phyloP scores from a whole-genome alignment of 1,139 yeast species.

The Kazachstania sp. region DNA sequence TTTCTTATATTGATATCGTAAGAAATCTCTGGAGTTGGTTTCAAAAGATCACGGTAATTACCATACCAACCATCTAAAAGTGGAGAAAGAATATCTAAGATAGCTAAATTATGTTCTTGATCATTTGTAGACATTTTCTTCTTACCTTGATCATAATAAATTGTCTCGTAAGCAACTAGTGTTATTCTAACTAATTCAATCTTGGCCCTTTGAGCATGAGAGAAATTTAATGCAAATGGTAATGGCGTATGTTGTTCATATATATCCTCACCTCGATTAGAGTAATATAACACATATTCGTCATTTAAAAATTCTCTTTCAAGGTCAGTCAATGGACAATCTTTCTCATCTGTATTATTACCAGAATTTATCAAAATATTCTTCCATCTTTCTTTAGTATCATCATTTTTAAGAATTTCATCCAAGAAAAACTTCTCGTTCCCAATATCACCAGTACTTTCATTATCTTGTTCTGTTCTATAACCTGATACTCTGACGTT shows the following conservation, averaged over 20 bases:
- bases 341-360: conserved; percentile 21
- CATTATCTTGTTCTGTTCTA: conserved; percentile 45
- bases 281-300: conserved; percentile 25
- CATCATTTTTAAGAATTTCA: conserved; percentile 20
- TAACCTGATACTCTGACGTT: conserved; percentile 25
- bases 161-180: conserved; percentile 74
- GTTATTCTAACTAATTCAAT: conserved; percentile 71
- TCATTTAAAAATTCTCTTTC: conserved; percentile 29
- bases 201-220: conserved; percentile 65
- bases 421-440: conserved; percentile 26
- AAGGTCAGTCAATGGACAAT: conserved; percentile 26
- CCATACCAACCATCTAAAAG: conserved; percentile 71
- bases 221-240: conserved; percentile 37
- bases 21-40: conserved; percentile 10
- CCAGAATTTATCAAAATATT: conserved; percentile 12
- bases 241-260: conserved; percentile 7
- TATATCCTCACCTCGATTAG: conserved; percentile 11
- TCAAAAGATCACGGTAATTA: conserved; percentile 48
- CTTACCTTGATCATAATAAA: conserved; percentile 60
- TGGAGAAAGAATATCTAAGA: conserved; percentile 66
- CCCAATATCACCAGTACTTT: conserved; percentile 36
- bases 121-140: conserved; percentile 24
- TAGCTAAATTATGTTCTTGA: conserved; percentile 61
- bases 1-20: conserved; percentile 13
- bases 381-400: conserved; percentile 28